Evolutionary conservation across 108 stramenopile species (phyloP).

Genomic region (Discostella stelligeroides): DNA sequence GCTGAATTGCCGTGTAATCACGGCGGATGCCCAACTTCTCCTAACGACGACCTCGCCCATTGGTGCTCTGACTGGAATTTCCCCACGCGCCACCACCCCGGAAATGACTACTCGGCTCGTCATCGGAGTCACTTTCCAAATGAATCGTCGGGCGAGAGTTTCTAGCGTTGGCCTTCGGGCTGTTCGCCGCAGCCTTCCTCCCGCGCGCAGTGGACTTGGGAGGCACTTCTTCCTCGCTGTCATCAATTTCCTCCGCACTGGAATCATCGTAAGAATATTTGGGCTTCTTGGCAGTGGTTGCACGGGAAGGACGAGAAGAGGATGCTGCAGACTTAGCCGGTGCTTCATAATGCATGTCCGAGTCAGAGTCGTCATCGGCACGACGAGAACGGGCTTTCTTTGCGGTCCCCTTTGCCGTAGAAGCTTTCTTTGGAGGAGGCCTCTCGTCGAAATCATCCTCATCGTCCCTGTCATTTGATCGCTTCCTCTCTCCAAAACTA

Average conservation of each 20-base stretch:
- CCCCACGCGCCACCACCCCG: constrained; percentile 35
- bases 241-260: constrained; percentile 13
- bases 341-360: constrained; percentile 23
- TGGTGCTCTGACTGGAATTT: constrained; percentile 31
- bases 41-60: constrained; percentile 27
- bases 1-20: too few relatives aligned
- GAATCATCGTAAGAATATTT: constrained; percentile 40
- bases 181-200: constrained; percentile 1
- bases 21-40: neutral
- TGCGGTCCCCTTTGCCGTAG: constrained; percentile 14
- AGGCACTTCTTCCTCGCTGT: constrained; percentile 17
- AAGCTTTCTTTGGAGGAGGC: constrained; percentile 35
- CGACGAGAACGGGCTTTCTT: constrained; percentile 20
- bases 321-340: constrained; percentile 15
- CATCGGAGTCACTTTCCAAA: constrained; percentile 38
- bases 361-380: constrained; percentile 32
- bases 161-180: constrained; percentile 1
- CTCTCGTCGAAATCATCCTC: constrained; percentile 26
- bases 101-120: constrained; percentile 5
- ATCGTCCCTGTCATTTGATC: constrained; percentile 7
- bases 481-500: constrained; percentile 15
- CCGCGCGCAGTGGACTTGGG: constrained; percentile 4
- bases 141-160: neutral
- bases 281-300: constrained; percentile 37
- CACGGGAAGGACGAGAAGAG: constrained; percentile 20